phyloP scores from a whole-genome alignment of 108 stramenopile species.

The Schizochytrium sp. region DNA sequence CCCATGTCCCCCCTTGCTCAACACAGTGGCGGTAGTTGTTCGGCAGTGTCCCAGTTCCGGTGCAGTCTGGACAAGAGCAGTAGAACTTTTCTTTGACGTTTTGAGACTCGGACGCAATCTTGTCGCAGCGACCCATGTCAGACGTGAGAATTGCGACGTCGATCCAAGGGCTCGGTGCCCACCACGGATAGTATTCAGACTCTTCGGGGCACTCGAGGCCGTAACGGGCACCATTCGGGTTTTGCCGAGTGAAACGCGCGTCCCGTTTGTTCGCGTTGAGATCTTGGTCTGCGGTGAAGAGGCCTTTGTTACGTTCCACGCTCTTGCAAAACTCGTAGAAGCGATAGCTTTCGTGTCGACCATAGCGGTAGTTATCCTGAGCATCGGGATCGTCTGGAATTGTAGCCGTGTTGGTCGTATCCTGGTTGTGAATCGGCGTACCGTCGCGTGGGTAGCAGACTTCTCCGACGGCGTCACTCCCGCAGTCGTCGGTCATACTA shows the following conservation, averaged over 20 bases:
- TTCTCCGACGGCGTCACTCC: neutral
- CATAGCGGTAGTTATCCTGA: conserved; percentile 29
- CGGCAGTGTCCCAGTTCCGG: conserved; percentile 19
- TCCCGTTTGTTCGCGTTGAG: conserved; percentile 19
- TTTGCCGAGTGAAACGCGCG: conserved; percentile 37
- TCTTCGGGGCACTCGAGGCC: conserved; percentile 45
- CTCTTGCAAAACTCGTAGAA: conserved; percentile 32
- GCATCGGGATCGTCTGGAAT: neutral
- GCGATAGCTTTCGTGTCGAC: conserved; percentile 37
- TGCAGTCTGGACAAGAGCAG: conserved; percentile 28
- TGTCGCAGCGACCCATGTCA: neutral
- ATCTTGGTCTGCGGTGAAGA: conserved; percentile 43
- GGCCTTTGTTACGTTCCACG: conserved; percentile 40
- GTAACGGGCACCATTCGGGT: conserved; percentile 38
- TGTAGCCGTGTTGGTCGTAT: conserved; percentile 33
- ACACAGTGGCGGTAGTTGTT: neutral
- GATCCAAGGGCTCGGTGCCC: conserved; percentile 43
- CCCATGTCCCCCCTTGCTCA: neutral
- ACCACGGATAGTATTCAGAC: conserved; percentile 46
- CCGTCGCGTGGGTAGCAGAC: conserved; percentile 43
- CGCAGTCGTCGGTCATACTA: neutral
- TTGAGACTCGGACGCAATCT: neutral
- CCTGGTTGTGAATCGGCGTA: conserved; percentile 25
- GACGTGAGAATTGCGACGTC: conserved; percentile 36
- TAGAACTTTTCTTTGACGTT: neutral